Evolutionary conservation across 371 early-diverging fungal genomes (phyloP), one percentile per base, ranked within the genome.

Genomic region (Apophysomyces sp.): DNA sequence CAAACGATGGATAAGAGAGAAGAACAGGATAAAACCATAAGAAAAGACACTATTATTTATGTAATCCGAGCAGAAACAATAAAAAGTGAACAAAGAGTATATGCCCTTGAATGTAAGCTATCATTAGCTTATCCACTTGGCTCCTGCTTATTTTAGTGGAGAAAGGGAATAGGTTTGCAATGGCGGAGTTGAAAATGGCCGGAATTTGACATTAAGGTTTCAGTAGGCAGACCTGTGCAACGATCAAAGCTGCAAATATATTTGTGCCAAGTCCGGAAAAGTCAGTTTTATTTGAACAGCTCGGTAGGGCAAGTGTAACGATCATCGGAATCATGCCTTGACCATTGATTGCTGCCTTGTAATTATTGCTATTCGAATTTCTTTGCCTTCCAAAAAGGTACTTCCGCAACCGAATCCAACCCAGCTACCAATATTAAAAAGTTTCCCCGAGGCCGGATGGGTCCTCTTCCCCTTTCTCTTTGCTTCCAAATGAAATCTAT

Each of bases 401-500:
- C 21, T 44, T 21, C 9, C 18, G 8, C 24, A 7, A 21, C 49
- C 49, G 9, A 44, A 16, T 44, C 8, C 9, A 44, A 44, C 49
- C 49, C 49, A 44, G 49, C 49, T 44, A 21, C 21, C 49, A 44
- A 7, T n/a, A 44, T 44, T 44, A 44, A 44, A 44, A 6, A 1
- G 49, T 44, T 21, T 44, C 49, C 11, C 49, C 49, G 49, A 44
- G 16, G 21, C 4, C 3, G 11, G 37, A 44, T 4, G 24, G 21
- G 21, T 26, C 49, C 24, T 44, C 49, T 44, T 44, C 21, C 21
- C 9, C 11, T 21, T 44, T 21, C 21, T 44, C 4, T 21, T 44
- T 18, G 0, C 21, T 44, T 9, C 49, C 18, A 18, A 1, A 69
- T 65, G 62, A 69, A 61, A 55, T 69, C 78, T 57, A 79, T 62